Percentiles rank a stretch among this genome's conserved stretches.
Conservation (phyloP, 2,329 filamentous ascomycete species). For the Xylariaceae sp. region DNA sequence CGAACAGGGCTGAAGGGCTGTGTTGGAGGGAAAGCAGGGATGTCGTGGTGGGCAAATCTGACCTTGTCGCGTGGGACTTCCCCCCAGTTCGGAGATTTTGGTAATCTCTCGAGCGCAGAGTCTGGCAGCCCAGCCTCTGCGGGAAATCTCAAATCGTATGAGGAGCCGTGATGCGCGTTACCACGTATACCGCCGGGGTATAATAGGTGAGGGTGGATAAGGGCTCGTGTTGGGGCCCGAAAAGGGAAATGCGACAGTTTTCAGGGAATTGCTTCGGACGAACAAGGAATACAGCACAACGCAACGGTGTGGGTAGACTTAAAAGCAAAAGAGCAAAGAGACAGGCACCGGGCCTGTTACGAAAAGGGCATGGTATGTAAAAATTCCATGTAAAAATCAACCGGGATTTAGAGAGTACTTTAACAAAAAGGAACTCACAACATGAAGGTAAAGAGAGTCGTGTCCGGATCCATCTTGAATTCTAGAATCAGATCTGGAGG, state of each 20-base stretch:
- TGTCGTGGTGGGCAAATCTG: not conserved
- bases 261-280: not conserved
- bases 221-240: not conserved
- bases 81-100: not conserved
- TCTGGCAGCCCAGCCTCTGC: not conserved
- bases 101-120: not conserved
- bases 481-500: not conserved
- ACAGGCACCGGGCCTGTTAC: constrained; percentile 6
- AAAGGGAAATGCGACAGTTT: not conserved
- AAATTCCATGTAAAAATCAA: constrained; percentile 3
- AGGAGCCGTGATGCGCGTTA: not conserved
- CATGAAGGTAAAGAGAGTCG: constrained; percentile 65
- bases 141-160: not conserved
- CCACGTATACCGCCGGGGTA: too few species aligned
- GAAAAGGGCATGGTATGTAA: constrained; percentile 3
- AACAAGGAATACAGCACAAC: too few species aligned
- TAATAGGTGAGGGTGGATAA: not conserved
- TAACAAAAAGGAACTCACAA: constrained; percentile 48
- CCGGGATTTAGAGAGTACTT: constrained; percentile 9
- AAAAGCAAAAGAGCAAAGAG: not conserved
- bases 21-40: not conserved
- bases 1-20: constrained; percentile 16
- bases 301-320: not conserved
- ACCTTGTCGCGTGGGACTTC: too few species aligned
- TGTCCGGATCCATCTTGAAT: constrained; percentile 52